Evolutionary conservation across 2,329 filamentous ascomycete genomes (phyloP), one percentile per base, ranked within the genome.

Genomic region (Xylaria sp.): DNA sequence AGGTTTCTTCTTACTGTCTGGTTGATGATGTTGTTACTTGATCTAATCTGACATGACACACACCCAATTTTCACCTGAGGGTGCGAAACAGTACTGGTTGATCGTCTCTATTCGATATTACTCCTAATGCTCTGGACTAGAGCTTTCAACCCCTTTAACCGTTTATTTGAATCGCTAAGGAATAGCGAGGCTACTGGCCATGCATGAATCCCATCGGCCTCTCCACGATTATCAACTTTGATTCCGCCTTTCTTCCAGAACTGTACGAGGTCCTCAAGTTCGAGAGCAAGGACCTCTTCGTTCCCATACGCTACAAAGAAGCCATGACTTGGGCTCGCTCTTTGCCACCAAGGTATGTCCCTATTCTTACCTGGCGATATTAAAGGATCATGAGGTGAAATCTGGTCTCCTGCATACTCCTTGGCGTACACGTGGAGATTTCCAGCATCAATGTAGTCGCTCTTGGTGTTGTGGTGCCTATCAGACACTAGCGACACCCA

Each of bases 171-270:
- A 25, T 79, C 79, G 49, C 83, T 82, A 28, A 88, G 73, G 70
- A 87, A 86, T n/a, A 87, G 70, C 49, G 82, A 82, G 9, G 89
- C 90, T 19, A 96, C 89, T 0, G 92, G 91, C 92, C 92, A 96
- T 11, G 89, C 92, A 75, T 96, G 92, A 61, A 95, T 88, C 2
- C 87, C 88, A 14, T 86, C 89, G 28, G 81, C 77, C 67, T 91
- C 87, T 71, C 87, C 85, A 69, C 85, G 80, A 58, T 81, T 82
- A 57, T 82, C 79, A n/a, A 90, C 82, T 38, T 82, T 74, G 35
- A 86, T 76, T 2, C 83, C 83, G 14, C 83, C 80, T 52, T 81
- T 81, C 60, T 81, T 78, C 60, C 92, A 79, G 31, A 84, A 76
- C 12, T 77, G 75, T 12, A 91, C 79, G 63, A 92, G 78, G 23